A percentile compares a stretch with the other conserved stretches of the same genome.
Conservation (phyloP, 2,329 filamentous ascomycete genomes). For the Aspergillus hortae region DNA sequence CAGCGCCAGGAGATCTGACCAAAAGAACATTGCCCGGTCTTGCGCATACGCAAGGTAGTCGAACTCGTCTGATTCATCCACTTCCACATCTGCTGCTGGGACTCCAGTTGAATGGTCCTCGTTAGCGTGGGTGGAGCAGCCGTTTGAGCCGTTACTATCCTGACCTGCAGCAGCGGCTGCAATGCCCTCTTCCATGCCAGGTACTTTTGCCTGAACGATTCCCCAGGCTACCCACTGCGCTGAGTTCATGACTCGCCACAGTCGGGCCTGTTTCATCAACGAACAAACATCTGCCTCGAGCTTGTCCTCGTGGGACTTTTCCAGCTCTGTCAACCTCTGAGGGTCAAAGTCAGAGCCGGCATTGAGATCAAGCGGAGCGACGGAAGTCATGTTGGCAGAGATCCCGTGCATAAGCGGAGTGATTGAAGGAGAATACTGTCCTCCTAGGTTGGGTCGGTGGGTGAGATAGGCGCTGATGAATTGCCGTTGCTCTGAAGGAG, state of each 20-base stretch:
- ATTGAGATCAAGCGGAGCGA: conserved; percentile 76
- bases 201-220: conserved; percentile 87
- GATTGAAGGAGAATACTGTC: conserved; percentile 23
- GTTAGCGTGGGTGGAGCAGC: background rate
- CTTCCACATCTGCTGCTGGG: conserved; percentile 36
- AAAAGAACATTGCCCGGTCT: conserved; percentile 87
- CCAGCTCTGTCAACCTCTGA: conserved; percentile 52
- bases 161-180: conserved; percentile 14
- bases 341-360: conserved; percentile 55
- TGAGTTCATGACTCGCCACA: conserved; percentile 86
- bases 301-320: conserved; percentile 60
- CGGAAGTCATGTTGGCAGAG: conserved; percentile 46
- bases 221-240: conserved; percentile 96
- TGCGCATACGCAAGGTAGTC: conserved; percentile 92
- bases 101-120: conserved; percentile 16
- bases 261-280: conserved; percentile 71
- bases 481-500: conserved; percentile 71
- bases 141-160: conserved; percentile 11
- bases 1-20: conserved; percentile 79
- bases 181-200: conserved; percentile 58
- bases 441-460: conserved; percentile 61
- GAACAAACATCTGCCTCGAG: conserved; percentile 65
- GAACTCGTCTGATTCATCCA: conserved; percentile 69
- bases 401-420: conserved; percentile 49
- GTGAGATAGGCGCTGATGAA: conserved; percentile 85